These are phyloP conservation scores for Eucalyptus paniculata DNA, from an alignment of 345 rosid genomes.

Conservation along the genomic window DNA sequence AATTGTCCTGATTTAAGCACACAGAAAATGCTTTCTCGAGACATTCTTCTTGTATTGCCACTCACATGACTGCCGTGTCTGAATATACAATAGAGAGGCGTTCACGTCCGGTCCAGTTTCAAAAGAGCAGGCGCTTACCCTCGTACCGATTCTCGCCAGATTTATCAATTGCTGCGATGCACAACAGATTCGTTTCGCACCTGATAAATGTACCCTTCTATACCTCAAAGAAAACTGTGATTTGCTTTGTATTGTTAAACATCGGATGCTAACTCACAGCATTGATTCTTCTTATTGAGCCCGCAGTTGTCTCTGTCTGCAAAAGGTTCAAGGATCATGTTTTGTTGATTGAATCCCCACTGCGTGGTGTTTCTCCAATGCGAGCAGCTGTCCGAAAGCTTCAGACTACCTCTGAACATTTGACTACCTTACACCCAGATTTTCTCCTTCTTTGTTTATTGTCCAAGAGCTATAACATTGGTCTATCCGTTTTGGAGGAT, in stretches of 20 bases:
- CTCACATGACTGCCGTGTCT: background rate
- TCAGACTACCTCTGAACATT: conserved; percentile 56
- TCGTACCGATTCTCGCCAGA: conserved; percentile 29
- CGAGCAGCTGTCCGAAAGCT: conserved; percentile 61
- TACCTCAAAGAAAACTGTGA: background rate
- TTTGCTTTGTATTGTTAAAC: background rate
- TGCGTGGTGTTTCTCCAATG: conserved; percentile 71
- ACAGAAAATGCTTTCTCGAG: background rate
- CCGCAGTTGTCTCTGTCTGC: conserved; percentile 59
- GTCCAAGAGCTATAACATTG: conserved; percentile 69
- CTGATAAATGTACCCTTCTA: conserved; percentile 53
- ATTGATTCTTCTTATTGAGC: conserved; percentile 1
- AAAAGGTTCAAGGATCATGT: conserved; percentile 79
- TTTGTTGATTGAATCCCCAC: conserved; percentile 43
- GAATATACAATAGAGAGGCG: conserved; percentile 28
- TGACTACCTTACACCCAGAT: conserved; percentile 88
- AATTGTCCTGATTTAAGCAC: background rate
- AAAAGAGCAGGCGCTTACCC: conserved; percentile 32
- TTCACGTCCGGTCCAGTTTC: conserved; percentile 28
- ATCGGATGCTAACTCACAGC: background rate
- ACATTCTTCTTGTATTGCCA: background rate
- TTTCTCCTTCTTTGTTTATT: conserved; percentile 75
- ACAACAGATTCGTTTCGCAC: conserved; percentile 63
- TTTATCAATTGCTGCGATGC: conserved; percentile 56
- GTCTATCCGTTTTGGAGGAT: conserved; percentile 70